These are phyloP conservation scores for Trichoderma orchidacearum DNA, from an alignment of 495 filamentous ascomycete species.

Conservation along the genomic window DNA sequence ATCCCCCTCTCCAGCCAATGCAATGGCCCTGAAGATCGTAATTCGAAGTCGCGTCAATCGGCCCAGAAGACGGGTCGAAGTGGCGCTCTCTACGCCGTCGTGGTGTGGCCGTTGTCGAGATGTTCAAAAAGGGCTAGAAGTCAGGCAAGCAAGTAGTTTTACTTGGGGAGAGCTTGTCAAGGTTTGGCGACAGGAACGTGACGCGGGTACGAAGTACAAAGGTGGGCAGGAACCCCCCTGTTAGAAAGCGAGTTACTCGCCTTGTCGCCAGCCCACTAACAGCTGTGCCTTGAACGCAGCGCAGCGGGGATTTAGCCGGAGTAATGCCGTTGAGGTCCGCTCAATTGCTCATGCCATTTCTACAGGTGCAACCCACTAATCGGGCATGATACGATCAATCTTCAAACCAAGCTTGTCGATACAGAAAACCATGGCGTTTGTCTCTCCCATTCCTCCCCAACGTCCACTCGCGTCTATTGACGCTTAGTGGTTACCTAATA, in stretches of 20 bases:
- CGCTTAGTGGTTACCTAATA: not conserved
- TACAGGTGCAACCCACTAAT: no score
- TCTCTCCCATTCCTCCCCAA: not conserved
- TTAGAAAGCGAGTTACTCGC: not conserved
- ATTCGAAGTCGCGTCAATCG: not conserved
- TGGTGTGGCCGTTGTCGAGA: not conserved
- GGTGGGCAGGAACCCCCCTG: not conserved
- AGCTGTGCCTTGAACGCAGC: no score
- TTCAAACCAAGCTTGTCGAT: no score
- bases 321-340: not conserved
- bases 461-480: conserved; percentile 5
- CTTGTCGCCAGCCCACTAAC: no score
- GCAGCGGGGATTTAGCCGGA: not conserved
- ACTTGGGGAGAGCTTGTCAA: not conserved
- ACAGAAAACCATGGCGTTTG: conserved; percentile 24
- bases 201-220: not conserved
- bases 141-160: not conserved
- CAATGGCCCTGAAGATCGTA: not conserved
- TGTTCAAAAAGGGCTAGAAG: not conserved
- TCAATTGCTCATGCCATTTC: not conserved
- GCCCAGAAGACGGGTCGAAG: not conserved
- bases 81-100: not conserved
- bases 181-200: not conserved
- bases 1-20: not conserved
- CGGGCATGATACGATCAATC: no score